Evolutionary conservation across 257 asterid species (phyloP).

Genomic region (Solanum phureja): DNA sequence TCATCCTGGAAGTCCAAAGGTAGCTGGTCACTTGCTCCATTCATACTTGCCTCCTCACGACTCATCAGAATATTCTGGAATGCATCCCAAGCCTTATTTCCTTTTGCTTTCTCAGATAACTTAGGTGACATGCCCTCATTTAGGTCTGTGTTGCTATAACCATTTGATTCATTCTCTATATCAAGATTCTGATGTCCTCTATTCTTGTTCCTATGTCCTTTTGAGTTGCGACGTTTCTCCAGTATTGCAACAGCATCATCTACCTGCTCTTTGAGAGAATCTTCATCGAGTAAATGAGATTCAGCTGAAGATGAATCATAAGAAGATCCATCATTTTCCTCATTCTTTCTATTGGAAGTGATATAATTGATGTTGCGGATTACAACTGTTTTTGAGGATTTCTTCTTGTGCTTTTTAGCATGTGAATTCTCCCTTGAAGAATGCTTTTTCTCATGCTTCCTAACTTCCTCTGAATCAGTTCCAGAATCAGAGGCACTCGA

Average conservation of each 20-base stretch:
- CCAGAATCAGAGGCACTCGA: slow-evolving; percentile 35
- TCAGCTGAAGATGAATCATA: slow-evolving; percentile 40
- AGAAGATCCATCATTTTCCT: slow-evolving; percentile 35
- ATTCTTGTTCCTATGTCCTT: slow-evolving; percentile 18
- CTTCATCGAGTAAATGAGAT: slow-evolving; percentile 28
- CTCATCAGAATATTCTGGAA: slow-evolving; percentile 63
- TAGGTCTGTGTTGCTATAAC: slow-evolving; percentile 11
- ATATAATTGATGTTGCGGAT: slow-evolving; percentile 82
- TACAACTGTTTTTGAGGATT: slow-evolving; percentile 62
- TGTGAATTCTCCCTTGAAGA: slow-evolving; percentile 29
- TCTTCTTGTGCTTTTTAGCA: slow-evolving; percentile 49
- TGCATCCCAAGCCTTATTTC: slow-evolving; percentile 48
- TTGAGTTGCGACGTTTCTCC: slow-evolving; percentile 26
- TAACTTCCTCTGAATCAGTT: slow-evolving; percentile 27
- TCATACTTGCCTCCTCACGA: slow-evolving; percentile 31
- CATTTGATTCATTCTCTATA: slow-evolving; percentile 19
- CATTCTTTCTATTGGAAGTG: slow-evolving; percentile 54
- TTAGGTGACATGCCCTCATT: slow-evolving; percentile 7
- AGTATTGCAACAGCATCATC: slow-evolving; percentile 51
- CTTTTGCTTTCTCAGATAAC: slow-evolving; percentile 24
- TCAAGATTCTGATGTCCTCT: slow-evolving; percentile 21
- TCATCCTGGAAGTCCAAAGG: slow-evolving; percentile 28
- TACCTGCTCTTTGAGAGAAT: slow-evolving; percentile 50
- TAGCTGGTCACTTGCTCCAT: slow-evolving; percentile 10
- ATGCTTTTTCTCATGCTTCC: slow-evolving; percentile 26